A percentile compares a stretch with the other conserved stretches of the same genome.
phyloP scores from a whole-genome alignment of 192 early-diverging fungal genomes.

The Gigaspora rosea region DNA sequence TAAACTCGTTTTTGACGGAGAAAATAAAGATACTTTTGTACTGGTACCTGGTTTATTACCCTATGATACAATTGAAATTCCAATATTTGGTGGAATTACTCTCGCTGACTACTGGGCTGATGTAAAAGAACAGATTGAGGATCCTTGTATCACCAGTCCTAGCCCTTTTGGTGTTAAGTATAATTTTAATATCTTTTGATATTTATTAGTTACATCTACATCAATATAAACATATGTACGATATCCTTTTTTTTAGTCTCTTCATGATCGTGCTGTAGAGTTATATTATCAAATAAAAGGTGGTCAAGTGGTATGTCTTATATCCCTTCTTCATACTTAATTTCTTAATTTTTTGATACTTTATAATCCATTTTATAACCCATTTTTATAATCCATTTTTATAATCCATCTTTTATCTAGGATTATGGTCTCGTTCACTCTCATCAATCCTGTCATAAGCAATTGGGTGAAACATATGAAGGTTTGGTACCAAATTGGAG shows the following conservation, averaged over 20 bases:
- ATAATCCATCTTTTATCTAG: background rate
- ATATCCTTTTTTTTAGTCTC: background rate
- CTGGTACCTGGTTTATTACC: conserved; percentile 19
- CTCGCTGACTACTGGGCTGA: conserved; percentile 25
- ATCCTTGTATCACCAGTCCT: conserved; percentile 15
- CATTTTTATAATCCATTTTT: background rate
- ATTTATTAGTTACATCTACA: background rate
- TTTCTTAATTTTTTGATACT: background rate
- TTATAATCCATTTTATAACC: background rate
- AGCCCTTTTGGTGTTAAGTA: conserved; percentile 26
- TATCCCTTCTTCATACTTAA: too few species aligned
- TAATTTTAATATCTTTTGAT: background rate
- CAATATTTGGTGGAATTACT: background rate
- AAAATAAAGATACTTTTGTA: conserved; percentile 24
- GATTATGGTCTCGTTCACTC: conserved; percentile 28
- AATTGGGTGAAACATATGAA: conserved; percentile 27
- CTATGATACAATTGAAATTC: background rate
- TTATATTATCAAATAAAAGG: conserved; percentile 32
- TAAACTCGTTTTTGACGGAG: conserved; percentile 2
- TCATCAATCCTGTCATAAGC: conserved; percentile 21
- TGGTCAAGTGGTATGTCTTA: conserved; percentile 28
- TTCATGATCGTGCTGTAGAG: conserved; percentile 31
- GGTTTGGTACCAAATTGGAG: conserved; percentile 24
- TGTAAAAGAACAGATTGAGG: conserved; percentile 19
- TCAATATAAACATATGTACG: background rate